phyloP scores from a whole-genome alignment of 176 grass and related monocot genomes.

The Eragrostis curvula region DNA sequence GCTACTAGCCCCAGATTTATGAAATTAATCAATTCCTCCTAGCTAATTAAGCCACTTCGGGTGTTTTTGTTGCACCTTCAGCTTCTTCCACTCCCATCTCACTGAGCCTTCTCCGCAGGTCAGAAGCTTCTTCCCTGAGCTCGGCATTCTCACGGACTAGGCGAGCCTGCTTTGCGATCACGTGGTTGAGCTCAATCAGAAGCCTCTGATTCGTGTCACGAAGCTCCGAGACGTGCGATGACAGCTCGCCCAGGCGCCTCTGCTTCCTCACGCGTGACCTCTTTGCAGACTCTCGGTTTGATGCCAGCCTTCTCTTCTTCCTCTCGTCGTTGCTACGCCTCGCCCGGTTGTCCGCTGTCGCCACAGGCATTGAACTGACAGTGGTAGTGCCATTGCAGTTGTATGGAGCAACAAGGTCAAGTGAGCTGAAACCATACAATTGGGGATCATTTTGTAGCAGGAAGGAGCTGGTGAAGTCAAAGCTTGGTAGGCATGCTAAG shows the following conservation, averaged over 20 bases:
- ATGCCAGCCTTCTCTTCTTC: conserved; percentile 74
- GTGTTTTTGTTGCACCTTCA: conserved; percentile 6
- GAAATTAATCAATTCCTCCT: not conserved
- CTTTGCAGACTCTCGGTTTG: conserved; percentile 83
- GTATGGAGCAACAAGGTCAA: conserved; percentile 34
- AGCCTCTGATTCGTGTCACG: conserved; percentile 53
- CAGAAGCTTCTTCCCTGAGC: conserved; percentile 61
- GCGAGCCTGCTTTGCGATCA: conserved; percentile 39
- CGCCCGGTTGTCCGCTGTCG: not conserved
- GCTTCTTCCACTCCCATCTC: conserved; percentile 36
- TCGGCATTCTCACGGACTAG: conserved; percentile 54
- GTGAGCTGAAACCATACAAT: not conserved
- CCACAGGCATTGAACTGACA: not conserved
- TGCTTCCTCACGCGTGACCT: conserved; percentile 88
- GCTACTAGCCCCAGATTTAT: not conserved
- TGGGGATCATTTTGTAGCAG: conserved; percentile 21
- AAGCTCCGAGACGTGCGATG: conserved; percentile 60
- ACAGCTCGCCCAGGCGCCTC: conserved; percentile 71
- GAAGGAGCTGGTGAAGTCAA: conserved; percentile 32
- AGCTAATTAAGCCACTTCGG: conserved; percentile 26
- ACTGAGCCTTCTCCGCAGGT: conserved; percentile 59
- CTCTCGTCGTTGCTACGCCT: conserved; percentile 48
- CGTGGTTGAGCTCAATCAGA: conserved; percentile 74
- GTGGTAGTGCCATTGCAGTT: conserved; percentile 17
- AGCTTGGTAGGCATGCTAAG: conserved; percentile 37